Evolutionary conservation across 495 filamentous ascomycete species (phyloP).

Genomic region (Talaromyces thailandensis): DNA sequence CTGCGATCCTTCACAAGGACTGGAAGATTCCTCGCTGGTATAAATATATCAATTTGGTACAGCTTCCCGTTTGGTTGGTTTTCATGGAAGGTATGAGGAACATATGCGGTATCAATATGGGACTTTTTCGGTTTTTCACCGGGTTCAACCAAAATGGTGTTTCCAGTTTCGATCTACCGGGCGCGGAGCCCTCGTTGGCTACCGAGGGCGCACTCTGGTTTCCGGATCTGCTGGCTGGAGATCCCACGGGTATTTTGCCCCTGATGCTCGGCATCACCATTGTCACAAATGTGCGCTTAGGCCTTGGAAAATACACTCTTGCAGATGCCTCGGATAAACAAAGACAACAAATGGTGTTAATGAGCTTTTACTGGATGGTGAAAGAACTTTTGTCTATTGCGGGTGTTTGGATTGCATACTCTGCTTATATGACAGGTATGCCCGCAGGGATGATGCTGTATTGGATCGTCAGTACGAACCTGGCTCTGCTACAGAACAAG

Average conservation of each 20-base stretch:
- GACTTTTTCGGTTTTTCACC: conserved; percentile 37
- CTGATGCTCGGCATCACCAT: conserved; percentile 37
- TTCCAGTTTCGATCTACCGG: conserved; percentile 9
- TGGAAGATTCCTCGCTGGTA: conserved; percentile 31
- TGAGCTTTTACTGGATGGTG: conserved; percentile 13
- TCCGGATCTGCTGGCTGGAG: conserved; percentile 59
- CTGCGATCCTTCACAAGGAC: conserved; percentile 27
- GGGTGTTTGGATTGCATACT: conserved; percentile 22
- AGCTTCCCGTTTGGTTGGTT: conserved; percentile 60
- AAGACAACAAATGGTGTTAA: too few relatives aligned
- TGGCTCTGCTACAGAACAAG: conserved; percentile 29
- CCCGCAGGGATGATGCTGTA: conserved; percentile 62
- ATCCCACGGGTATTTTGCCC: conserved; percentile 62
- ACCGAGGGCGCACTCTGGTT: conserved; percentile 78
- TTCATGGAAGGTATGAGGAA: conserved; percentile 58
- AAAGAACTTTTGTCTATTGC: conserved; percentile 20
- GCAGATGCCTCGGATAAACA: conserved; percentile 15
- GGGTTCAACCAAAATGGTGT: conserved; percentile 1
- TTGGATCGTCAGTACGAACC: conserved; percentile 52
- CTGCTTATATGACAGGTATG: conserved; percentile 30
- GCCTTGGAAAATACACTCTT: conserved; percentile 18
- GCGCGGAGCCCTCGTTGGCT: conserved; percentile 47
- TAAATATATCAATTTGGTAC: conserved; percentile 19
- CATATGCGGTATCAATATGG: conserved; percentile 49
- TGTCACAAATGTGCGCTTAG: conserved; percentile 23